Conservation (phyloP, 148 eudicot species). For the Cornus suecica region DNA sequence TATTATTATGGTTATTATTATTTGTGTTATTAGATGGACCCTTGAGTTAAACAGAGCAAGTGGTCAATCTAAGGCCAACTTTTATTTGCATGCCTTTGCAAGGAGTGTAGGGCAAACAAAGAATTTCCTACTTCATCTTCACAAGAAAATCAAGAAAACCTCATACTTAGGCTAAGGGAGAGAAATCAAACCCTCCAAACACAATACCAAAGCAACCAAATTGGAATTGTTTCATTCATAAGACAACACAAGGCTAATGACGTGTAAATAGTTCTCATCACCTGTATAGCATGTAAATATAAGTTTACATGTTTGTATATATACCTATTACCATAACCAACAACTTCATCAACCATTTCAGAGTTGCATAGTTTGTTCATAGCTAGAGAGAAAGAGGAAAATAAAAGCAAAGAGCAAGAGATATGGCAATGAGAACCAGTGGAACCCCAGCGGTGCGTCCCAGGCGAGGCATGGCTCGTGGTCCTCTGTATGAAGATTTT, state of each 20-base stretch:
- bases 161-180: not conserved
- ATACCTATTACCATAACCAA: not conserved
- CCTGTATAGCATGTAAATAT: not conserved
- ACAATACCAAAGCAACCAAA: slow-evolving; percentile 19
- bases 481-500: slow-evolving; percentile 51
- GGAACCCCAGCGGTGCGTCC: slow-evolving; percentile 15
- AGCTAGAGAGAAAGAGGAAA: not conserved
- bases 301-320: not conserved
- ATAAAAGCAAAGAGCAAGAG: not conserved
- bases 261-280: not conserved
- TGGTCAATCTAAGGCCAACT: too few species aligned
- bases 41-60: too few species aligned
- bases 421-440: slow-evolving; percentile 38
- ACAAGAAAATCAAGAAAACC: slow-evolving; percentile 11
- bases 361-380: not conserved
- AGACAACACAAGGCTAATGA: slow-evolving; percentile 5
- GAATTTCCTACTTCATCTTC: slow-evolving; percentile 13
- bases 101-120: slow-evolving; percentile 10
- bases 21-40: too few species aligned
- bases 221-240: slow-evolving; percentile 33
- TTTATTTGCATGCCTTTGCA: not conserved
- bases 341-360: not conserved
- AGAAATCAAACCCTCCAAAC: not conserved
- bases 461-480: not conserved
- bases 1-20: too few species aligned